phyloP scores from a whole-genome alignment of 345 rosid species.

The Boechera divaricarpa region DNA sequence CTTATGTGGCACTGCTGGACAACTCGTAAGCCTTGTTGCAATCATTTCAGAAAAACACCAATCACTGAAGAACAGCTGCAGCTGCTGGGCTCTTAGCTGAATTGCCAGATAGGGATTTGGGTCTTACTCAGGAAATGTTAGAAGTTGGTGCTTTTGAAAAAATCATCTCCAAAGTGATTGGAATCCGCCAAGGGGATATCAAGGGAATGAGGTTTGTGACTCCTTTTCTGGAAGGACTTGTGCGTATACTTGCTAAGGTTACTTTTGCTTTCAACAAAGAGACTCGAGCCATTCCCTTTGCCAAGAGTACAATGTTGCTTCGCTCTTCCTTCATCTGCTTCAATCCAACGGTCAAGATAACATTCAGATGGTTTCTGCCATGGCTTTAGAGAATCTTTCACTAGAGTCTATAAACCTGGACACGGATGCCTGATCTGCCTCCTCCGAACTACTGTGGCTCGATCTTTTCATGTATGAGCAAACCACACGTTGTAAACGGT shows the following conservation, averaged over 20 bases:
- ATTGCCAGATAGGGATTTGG: constrained; percentile 88
- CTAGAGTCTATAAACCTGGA: constrained; percentile 68
- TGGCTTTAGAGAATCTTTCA: constrained; percentile 88
- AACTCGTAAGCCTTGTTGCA: constrained; percentile 74
- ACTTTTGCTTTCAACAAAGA: constrained; percentile 77
- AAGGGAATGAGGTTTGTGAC: constrained; percentile 78
- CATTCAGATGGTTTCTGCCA: constrained; percentile 86
- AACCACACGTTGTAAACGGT: constrained; percentile 68
- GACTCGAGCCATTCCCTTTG: constrained; percentile 62
- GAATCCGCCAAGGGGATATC: constrained; percentile 75
- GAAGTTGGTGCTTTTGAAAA: constrained; percentile 68
- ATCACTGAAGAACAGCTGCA: constrained; percentile 91
- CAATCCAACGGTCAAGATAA: constrained; percentile 78
- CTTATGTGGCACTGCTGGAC: constrained; percentile 82
- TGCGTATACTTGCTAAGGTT: constrained; percentile 76
- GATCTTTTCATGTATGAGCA: constrained; percentile 78
- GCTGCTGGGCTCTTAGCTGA: constrained; percentile 91
- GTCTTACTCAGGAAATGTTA: constrained; percentile 87
- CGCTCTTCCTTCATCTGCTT: constrained; percentile 73
- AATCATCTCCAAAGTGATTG: constrained; percentile 58
- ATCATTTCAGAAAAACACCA: constrained; percentile 65
- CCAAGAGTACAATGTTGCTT: constrained; percentile 68
- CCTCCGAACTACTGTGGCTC: constrained; percentile 59
- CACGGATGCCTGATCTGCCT: constrained; percentile 74
- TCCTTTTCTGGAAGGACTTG: constrained; percentile 85